Conservation (phyloP, 2,329 filamentous ascomycete genomes). For the Pseudovirgaria hyperparasitica region DNA sequence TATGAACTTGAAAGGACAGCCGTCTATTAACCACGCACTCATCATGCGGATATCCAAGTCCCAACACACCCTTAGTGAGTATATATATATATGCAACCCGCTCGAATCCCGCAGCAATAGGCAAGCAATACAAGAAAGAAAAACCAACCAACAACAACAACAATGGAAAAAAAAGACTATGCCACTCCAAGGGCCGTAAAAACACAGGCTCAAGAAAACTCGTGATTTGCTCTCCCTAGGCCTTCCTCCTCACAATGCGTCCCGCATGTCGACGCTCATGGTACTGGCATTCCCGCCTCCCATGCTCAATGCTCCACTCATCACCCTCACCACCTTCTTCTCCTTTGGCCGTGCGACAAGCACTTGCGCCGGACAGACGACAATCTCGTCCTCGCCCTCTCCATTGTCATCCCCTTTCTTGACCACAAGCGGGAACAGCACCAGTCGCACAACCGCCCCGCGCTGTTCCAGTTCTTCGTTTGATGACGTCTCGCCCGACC, state of each 20-base stretch:
- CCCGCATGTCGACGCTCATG: slow-evolving; percentile 1
- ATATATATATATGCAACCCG: too few relatives aligned
- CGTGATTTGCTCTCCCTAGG: too few relatives aligned
- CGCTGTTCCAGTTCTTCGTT: slow-evolving; percentile 73
- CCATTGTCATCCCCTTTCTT: slow-evolving; percentile 88
- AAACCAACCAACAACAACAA: too few relatives aligned
- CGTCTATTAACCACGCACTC: too few relatives aligned
- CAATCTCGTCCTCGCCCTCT: slow-evolving; percentile 82
- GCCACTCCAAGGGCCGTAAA: neutral
- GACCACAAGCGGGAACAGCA: slow-evolving; percentile 91
- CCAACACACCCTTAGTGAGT: too few relatives aligned
- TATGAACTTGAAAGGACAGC: too few relatives aligned
- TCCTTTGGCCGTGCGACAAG: slow-evolving; percentile 48
- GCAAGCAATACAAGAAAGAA: too few relatives aligned
- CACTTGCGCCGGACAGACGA: slow-evolving; percentile 90
- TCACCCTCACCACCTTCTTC: slow-evolving; percentile 35
- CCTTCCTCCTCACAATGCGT: slow-evolving; percentile 1
- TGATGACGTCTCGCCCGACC: slow-evolving; percentile 54
- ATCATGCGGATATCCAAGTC: too few relatives aligned
- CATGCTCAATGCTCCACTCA: slow-evolving; percentile 39
- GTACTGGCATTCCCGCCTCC: too few relatives aligned
- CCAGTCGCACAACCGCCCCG: slow-evolving; percentile 70
- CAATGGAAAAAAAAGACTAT: neutral
- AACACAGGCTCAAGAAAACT: neutral
- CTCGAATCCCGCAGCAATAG: too few relatives aligned